phyloP scores from a whole-genome alignment of 2,329 filamentous ascomycete genomes.

The Neocucurbitaria cava region DNA sequence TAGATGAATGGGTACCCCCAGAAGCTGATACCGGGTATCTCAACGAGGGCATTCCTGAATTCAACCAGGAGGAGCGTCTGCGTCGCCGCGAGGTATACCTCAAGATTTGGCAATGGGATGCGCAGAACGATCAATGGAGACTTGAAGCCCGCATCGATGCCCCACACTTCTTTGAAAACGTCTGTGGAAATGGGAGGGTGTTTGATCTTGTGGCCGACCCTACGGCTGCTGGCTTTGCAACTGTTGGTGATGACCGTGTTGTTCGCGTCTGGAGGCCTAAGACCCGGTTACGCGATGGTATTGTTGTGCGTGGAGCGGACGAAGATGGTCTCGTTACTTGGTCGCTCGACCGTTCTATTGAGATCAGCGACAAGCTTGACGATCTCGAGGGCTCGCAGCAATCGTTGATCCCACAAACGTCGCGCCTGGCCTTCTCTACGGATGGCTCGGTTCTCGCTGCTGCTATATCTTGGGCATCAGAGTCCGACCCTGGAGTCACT shows the following conservation, averaged over 20 bases:
- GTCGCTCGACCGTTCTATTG: conserved; percentile 68
- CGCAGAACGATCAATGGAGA: conserved; percentile 65
- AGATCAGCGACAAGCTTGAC: conserved; percentile 50
- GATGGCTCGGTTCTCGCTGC: conserved; percentile 47
- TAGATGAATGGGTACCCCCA: conserved; percentile 88
- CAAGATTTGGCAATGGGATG: conserved; percentile 85
- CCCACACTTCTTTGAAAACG: conserved; percentile 69
- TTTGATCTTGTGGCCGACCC: conserved; percentile 78
- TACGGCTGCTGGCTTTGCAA: conserved; percentile 75
- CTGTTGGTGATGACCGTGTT: conserved; percentile 79
- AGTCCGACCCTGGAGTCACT: conserved; percentile 65
- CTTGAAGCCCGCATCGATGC: conserved; percentile 83
- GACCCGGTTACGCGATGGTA: conserved; percentile 71
- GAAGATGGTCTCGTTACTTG: conserved; percentile 72
- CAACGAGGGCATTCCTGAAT: conserved; percentile 49
- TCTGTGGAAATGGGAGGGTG: conserved; percentile 61
- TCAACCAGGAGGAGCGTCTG: conserved; percentile 53
- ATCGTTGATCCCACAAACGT: conserved; percentile 56
- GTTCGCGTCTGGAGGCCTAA: conserved; percentile 84
- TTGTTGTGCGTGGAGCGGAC: conserved; percentile 63
- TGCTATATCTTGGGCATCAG: conserved; percentile 41
- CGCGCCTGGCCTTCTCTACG: conserved; percentile 74
- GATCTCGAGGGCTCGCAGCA: conserved; percentile 31
- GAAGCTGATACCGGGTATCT: conserved; percentile 70
- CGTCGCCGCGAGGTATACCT: conserved; percentile 75